These are phyloP conservation scores for Mortierella sp. DNA, from an alignment of 371 early-diverging fungal species.

Conservation along the genomic window DNA sequence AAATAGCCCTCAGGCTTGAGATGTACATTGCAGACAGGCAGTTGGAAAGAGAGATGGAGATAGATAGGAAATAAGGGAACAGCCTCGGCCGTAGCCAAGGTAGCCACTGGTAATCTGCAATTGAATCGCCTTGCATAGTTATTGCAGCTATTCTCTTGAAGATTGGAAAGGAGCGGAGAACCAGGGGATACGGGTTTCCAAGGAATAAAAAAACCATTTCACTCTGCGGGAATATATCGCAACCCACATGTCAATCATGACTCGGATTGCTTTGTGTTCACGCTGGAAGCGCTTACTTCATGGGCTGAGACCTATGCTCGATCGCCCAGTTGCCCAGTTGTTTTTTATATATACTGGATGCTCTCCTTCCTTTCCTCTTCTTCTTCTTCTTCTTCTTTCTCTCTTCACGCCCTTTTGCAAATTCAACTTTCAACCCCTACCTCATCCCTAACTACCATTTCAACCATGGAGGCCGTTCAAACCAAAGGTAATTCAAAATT, in stretches of 20 bases:
- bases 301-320: neutral
- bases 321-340: neutral
- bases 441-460: conserved; percentile 20
- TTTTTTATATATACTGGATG: no score
- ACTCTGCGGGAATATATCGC: neutral
- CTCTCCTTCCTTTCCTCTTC: neutral
- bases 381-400: conserved; percentile 4
- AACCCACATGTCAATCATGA: conserved; percentile 9
- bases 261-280: neutral
- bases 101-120: no score
- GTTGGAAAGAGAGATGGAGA: neutral
- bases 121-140: no score
- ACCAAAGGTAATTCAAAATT: conserved; percentile 44
- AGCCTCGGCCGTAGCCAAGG: no score
- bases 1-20: neutral
- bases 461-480: conserved; percentile 59
- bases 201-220: neutral
- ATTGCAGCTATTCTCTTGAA: no score
- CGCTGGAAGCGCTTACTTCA: neutral
- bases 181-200: neutral
- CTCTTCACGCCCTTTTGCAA: conserved; percentile 13
- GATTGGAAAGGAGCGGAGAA: neutral
- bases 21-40: neutral
- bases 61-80: neutral
- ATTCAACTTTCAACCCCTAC: conserved; percentile 35